phyloP scores from a whole-genome alignment of 331 rosid species.

The Saraca asoca region DNA sequence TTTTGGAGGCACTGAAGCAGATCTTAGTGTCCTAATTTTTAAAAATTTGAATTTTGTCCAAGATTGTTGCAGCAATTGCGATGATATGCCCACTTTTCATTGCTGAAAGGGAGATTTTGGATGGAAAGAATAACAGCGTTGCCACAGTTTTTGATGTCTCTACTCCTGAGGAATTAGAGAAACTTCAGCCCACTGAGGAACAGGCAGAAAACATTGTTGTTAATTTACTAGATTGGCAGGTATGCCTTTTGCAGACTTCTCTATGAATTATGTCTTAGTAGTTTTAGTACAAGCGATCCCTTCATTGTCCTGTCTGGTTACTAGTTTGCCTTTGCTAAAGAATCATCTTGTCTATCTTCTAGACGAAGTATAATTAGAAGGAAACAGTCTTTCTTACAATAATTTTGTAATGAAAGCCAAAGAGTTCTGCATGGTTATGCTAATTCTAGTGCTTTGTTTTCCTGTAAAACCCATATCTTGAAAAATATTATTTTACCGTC shows the following conservation, averaged over 20 bases:
- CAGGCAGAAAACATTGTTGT: slow-evolving; percentile 65
- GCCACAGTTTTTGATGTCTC: slow-evolving; percentile 69
- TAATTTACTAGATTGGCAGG: slow-evolving; percentile 94
- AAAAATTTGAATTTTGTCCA: slow-evolving; percentile 26
- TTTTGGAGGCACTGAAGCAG: slow-evolving; percentile 23
- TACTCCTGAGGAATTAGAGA: slow-evolving; percentile 62
- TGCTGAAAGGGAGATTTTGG: slow-evolving; percentile 63
- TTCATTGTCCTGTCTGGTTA: not conserved
- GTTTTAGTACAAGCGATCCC: not conserved
- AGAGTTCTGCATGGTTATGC: slow-evolving; percentile 5
- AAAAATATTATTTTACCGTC: slow-evolving; percentile 9
- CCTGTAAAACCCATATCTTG: slow-evolving; percentile 11
- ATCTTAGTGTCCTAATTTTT: slow-evolving; percentile 8
- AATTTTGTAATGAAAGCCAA: not conserved
- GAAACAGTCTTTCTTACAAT: not conserved
- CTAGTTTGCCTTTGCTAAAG: not conserved
- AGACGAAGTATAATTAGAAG: not conserved
- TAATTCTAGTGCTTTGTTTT: slow-evolving; percentile 9
- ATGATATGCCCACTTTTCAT: slow-evolving; percentile 62
- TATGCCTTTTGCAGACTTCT: slow-evolving; percentile 31
- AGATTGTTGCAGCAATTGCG: slow-evolving; percentile 61
- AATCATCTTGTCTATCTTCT: slow-evolving; percentile 3
- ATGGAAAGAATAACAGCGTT: slow-evolving; percentile 50
- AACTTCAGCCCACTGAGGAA: slow-evolving; percentile 53
- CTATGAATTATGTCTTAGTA: not conserved